Evolutionary conservation across 495 filamentous ascomycete genomes (phyloP), one percentile per base, ranked within the genome.

Genomic region (Penicillium alfredii): DNA sequence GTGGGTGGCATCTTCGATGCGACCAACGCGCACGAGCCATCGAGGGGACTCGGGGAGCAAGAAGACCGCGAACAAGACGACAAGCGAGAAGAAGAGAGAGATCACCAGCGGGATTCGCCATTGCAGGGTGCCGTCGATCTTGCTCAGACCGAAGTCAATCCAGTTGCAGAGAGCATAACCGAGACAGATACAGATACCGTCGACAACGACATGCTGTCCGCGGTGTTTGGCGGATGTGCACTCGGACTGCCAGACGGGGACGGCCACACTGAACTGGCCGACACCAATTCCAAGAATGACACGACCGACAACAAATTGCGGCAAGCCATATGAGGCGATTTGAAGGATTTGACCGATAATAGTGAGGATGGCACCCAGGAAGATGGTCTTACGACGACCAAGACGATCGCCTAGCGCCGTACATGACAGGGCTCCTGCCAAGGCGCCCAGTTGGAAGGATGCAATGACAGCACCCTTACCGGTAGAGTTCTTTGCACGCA

Each of bases 101-200:
- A 79, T 58, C 22, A 55, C 39, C 53, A 68, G 25, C 0, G 59
- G 61, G 8, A 77, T 52, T 10, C 75, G 60, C 74, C 74, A 78
- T n/a, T 65, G 58, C 8, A 64, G 44, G 9, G 51, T 47, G 1
- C 68, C 66, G 13, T 46, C 35, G 4, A 63, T 45, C 31, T 63
- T 68, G 46, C 46, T 70, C 9, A 68, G 37, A 12, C 64, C 71
- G 36, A 73, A 83, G 44, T 77, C 74, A n/a, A 83, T 68, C 78
- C 78, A 83, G 41, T 80, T 80, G 9, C 73, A 76, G 9, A 81
- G 65, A 1, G 74, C 68, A 21, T 80, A 76, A 27, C 76, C 79
- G 30, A 78, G 66, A 40, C 74, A 78, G 46, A 72, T 74, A 50
- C 60, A 72, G 8, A 72, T 55, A 8, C 69, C 66, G 21, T 70